A percentile compares a stretch with the other conserved stretches of the same genome.
Evolutionary conservation across 2,329 filamentous ascomycete genomes (phyloP).

Genomic region (Alternaria ventricosa): DNA sequence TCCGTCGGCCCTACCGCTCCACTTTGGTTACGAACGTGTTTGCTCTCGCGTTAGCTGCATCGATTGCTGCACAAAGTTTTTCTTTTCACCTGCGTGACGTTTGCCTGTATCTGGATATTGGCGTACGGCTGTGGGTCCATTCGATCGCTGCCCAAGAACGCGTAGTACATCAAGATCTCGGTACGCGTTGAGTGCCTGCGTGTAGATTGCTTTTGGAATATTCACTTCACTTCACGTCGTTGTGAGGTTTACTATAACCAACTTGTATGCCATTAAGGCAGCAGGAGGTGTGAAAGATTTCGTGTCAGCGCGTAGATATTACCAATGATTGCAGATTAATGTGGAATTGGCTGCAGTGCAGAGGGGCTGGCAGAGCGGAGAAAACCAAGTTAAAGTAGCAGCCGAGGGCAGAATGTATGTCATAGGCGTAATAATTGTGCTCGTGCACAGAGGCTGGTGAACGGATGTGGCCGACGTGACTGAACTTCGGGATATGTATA

Average conservation of each 20-base stretch:
- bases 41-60: conserved; percentile 22
- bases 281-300: conserved; percentile 15
- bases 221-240: neutral
- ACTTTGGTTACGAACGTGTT: conserved; percentile 20
- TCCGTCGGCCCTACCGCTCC: conserved; percentile 26
- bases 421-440: conserved; percentile 34
- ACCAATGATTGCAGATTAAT: conserved; percentile 32
- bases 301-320: conserved; percentile 28
- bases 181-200: neutral
- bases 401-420: conserved; percentile 39
- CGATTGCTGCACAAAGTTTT: conserved; percentile 35
- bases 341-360: conserved; percentile 33
- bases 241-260: neutral
- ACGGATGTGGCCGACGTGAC: conserved; percentile 18
- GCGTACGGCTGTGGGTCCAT: conserved; percentile 4
- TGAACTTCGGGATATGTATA: conserved; percentile 6
- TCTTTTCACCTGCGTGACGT: conserved; percentile 37
- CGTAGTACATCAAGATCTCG: neutral
- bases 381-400: conserved; percentile 34
- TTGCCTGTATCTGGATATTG: conserved; percentile 11
- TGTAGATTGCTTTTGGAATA: neutral
- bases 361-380: conserved; percentile 45
- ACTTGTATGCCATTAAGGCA: conserved; percentile 14
- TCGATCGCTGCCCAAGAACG: neutral
- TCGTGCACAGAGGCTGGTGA: conserved; percentile 37